phyloP scores from a whole-genome alignment of 2,329 filamentous ascomycete species.

The Hypoxylon sp. region DNA sequence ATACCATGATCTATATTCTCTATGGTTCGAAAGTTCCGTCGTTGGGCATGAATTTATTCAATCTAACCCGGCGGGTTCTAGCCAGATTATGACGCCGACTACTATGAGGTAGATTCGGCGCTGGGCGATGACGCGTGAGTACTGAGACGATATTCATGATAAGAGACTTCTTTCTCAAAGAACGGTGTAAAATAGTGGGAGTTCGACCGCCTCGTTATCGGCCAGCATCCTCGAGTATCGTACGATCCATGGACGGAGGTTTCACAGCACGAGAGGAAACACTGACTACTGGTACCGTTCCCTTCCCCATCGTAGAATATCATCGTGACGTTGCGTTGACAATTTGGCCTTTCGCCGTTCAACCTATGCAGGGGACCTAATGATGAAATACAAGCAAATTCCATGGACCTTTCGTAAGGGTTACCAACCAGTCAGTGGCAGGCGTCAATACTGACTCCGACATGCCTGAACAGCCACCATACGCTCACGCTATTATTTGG shows the following conservation, averaged over 20 bases:
- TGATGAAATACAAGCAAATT: conserved; percentile 38
- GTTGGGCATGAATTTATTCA: conserved; percentile 2
- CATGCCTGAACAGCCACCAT: conserved; percentile 38
- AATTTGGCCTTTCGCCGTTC: neutral
- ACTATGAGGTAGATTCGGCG: conserved; percentile 34
- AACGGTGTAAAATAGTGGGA: conserved; percentile 14
- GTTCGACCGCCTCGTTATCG: conserved; percentile 34
- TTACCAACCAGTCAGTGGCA: neutral
- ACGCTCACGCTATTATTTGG: conserved; percentile 37
- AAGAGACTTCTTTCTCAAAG: neutral
- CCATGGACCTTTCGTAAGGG: conserved; percentile 37
- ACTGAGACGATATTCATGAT: neutral
- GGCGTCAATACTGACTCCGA: conserved; percentile 2
- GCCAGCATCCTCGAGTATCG: conserved; percentile 40
- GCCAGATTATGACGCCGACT: conserved; percentile 22
- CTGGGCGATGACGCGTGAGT: conserved; percentile 40
- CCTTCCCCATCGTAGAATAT: neutral
- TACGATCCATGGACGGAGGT: conserved; percentile 40
- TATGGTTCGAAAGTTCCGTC: neutral
- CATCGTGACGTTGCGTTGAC: neutral
- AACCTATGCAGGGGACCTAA: conserved; percentile 29
- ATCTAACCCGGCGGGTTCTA: conserved; percentile 13
- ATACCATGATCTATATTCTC: conserved; percentile 4
- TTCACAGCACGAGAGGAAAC: conserved; percentile 28
- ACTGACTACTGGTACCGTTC: conserved; percentile 39